A percentile compares a stretch with the other conserved stretches of the same genome.
phyloP scores from a whole-genome alignment of 768 basidiomycete species.

The Xanthoconium purpureum region DNA sequence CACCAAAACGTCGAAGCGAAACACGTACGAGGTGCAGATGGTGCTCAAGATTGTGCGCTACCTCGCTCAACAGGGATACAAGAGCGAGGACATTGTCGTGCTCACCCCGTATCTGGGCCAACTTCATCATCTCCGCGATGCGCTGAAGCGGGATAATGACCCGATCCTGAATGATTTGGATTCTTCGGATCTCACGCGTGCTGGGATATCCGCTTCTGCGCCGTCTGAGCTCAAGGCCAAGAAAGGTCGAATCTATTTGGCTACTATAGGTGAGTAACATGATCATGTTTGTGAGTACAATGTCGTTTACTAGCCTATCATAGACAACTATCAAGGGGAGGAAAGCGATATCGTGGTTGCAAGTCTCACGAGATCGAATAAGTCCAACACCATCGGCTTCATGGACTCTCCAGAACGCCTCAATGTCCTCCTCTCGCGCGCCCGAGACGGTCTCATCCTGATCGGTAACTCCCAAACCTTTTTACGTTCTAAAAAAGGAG shows the following conservation, averaged over 20 bases:
- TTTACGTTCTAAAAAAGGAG: constrained; percentile 46
- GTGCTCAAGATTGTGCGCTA: constrained; percentile 64
- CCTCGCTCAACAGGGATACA: constrained; percentile 66
- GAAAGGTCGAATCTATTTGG: constrained; percentile 51
- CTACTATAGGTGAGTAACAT: constrained; percentile 55
- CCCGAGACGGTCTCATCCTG: constrained; percentile 61
- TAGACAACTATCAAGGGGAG: constrained; percentile 78
- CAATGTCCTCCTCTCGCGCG: constrained; percentile 69
- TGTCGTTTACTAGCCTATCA: no score
- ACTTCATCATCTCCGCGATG: constrained; percentile 46
- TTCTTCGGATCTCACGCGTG: constrained; percentile 52
- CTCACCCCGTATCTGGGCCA: constrained; percentile 72
- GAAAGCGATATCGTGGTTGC: constrained; percentile 67
- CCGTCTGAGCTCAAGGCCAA: constrained; percentile 32
- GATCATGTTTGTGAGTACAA: no score
- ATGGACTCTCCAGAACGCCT: constrained; percentile 68
- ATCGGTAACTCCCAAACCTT: constrained; percentile 66
- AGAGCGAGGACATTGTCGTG: constrained; percentile 56
- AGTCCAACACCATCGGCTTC: constrained; percentile 56
- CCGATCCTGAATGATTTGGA: constrained; percentile 64
- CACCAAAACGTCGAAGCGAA: constrained; percentile 57
- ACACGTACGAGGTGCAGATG: constrained; percentile 59
- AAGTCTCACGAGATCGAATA: constrained; percentile 60
- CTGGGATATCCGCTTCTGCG: constrained; percentile 46
- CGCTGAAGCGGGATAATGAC: constrained; percentile 46